Evolutionary conservation across 2,329 filamentous ascomycete species (phyloP), one percentile per base, ranked within the genome.

Genomic region (Penicillium sp.): DNA sequence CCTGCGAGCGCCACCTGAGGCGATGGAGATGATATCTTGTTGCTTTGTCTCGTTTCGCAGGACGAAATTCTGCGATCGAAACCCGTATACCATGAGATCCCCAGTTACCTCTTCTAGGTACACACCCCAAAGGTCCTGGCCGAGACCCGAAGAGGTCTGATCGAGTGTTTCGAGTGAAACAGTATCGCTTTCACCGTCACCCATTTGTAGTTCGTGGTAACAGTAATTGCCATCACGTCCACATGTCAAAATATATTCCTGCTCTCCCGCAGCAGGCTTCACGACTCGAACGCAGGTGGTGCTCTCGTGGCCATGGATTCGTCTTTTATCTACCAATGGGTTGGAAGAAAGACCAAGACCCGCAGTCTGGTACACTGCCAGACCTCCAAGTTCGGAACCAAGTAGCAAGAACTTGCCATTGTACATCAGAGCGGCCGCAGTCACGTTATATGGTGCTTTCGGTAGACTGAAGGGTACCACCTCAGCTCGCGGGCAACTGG

Each of bases 1-100:
- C 58, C 94, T 86, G 72, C 97, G 92, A 0, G 88, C 89, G 37
- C 94, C 94, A 59, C 93, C 94, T 72, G 94, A 97, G 53, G 93
- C 88, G 33, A 96, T 83, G 0, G 82, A 84, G 58, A 89, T 85
- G 17, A 94, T 76, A 70, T 94, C 90, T 59, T 87, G 84, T 61
- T 91, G 88, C 1, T 81, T 81, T 0, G 86, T 88, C 72, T 91
- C 88, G 73, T 97, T 91, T 86, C 91, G 95, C 10, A 94, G 84
- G 13, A 96, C 82, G 72, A 98, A 96, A 51, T 91, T 83, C 1
- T 81, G 75, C 0, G 75, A 75, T 1, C 58, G 65, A 42, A 68
- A 70, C 12, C 68, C 68, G 38, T 70, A 70, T 6, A 68, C 40
- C 62, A 70, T 68, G 10, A 70, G 61, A 50, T 70, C 68, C 0